Evolutionary conservation across 2,329 filamentous ascomycete genomes (phyloP).

Genomic region (Sclerotinia glacialis): DNA sequence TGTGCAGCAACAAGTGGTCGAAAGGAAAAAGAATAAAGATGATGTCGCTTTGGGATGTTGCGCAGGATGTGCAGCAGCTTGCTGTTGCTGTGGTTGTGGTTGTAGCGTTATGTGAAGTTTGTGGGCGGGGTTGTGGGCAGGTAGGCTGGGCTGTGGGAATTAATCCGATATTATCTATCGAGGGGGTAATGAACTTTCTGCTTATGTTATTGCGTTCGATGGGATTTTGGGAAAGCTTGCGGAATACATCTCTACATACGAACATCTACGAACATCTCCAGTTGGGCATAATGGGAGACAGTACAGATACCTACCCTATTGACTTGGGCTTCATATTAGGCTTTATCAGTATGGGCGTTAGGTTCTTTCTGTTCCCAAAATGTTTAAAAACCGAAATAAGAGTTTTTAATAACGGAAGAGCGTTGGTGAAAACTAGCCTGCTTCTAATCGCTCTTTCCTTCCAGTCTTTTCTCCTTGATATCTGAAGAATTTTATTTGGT

Average conservation of each 20-base stretch:
- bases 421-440: not conserved
- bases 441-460: not conserved
- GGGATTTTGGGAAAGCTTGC: not conserved
- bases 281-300: not conserved
- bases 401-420: not conserved
- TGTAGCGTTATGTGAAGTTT: slow-evolving; percentile 20
- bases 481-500: not conserved
- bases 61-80: slow-evolving; percentile 7
- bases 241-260: not conserved
- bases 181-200: not conserved
- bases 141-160: not conserved
- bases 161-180: too few relatives aligned
- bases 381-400: not conserved
- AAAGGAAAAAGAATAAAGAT: not conserved
- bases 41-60: slow-evolving; percentile 17
- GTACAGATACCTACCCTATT: not conserved
- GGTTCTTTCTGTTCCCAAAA: not conserved
- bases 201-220: not conserved
- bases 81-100: slow-evolving; percentile 14
- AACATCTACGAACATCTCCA: too few relatives aligned
- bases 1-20: slow-evolving; percentile 7
- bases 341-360: not conserved
- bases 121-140: too few relatives aligned
- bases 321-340: not conserved
- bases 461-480: not conserved